Percentiles rank a stretch among this genome's conserved stretches.
Conservation (phyloP, 2,329 filamentous ascomycete species). For the Diaporthe ampelina region DNA sequence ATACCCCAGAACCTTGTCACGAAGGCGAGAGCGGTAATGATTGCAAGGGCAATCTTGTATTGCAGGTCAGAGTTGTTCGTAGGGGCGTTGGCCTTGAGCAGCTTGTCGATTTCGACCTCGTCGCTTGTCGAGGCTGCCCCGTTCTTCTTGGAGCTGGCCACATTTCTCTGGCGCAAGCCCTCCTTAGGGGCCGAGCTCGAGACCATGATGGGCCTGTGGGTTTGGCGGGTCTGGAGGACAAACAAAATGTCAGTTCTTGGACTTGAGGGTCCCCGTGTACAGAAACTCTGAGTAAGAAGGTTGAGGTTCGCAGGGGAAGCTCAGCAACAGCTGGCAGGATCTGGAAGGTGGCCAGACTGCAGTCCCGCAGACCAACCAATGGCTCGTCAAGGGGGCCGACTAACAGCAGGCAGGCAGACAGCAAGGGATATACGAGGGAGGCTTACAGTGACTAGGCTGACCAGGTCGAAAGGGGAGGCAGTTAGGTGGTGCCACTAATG, state of each 20-base stretch:
- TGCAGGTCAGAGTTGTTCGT: constrained; percentile 77
- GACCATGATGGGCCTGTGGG: constrained; percentile 57
- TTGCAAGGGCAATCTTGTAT: constrained; percentile 81
- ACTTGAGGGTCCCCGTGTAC: not conserved
- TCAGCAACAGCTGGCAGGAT: constrained; percentile 33
- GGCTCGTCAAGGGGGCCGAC: constrained; percentile 5
- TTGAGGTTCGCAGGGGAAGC: constrained; percentile 3
- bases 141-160: constrained; percentile 65
- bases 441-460: constrained; percentile 3
- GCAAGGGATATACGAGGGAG: not conserved
- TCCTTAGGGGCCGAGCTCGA: constrained; percentile 66
- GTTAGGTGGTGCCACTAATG: constrained; percentile 23
- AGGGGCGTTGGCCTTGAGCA: constrained; percentile 58
- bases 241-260: constrained; percentile 30
- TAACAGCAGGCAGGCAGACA: constrained; percentile 6
- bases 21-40: constrained; percentile 89
- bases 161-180: constrained; percentile 72
- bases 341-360: constrained; percentile 38
- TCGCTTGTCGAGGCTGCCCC: constrained; percentile 55
- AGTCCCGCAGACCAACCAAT: not conserved
- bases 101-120: constrained; percentile 65
- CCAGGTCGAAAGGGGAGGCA: not conserved
- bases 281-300: not conserved
- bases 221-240: constrained; percentile 2
- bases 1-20: constrained; percentile 96